Percentiles rank a stretch among this genome's conserved stretches.
These are phyloP conservation scores for Coniosporium apollinis DNA, from an alignment of 495 filamentous ascomycete species.

Conservation along the genomic window DNA sequence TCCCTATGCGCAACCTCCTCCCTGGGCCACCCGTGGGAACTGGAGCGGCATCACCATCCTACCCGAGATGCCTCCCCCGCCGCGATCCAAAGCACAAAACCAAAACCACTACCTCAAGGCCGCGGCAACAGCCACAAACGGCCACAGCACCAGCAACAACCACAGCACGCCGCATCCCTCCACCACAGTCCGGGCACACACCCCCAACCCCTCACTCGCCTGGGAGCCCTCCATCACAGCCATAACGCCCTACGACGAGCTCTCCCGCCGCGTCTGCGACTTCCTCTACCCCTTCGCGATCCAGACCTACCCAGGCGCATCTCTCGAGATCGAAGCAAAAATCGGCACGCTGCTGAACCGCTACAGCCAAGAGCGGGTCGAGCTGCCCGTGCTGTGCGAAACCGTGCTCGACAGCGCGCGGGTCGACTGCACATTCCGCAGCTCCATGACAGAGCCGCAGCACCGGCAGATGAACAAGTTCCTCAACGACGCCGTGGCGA, in stretches of 20 bases:
- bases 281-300: conserved; percentile 54
- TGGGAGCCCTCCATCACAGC: conserved; percentile 1
- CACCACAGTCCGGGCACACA: no score
- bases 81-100: no score
- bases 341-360: conserved; percentile 62
- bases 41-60: no score
- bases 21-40: no score
- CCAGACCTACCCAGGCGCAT: conserved; percentile 30
- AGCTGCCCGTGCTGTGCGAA: conserved; percentile 46
- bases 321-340: conserved; percentile 72
- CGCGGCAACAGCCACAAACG: no score
- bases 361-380: conserved; percentile 46
- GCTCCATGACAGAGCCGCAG: conserved; percentile 64
- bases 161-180: no score
- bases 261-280: conserved; percentile 27
- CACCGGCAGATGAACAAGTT: conserved; percentile 74
- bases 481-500: conserved; percentile 51
- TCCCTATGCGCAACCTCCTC: no score
- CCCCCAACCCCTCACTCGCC: no score
- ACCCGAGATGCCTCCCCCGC: no score
- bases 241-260: neutral
- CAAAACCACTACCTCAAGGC: no score
- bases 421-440: conserved; percentile 45
- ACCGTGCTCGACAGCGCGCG: conserved; percentile 47
- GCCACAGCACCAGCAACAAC: no score